A percentile compares a stretch with the other conserved stretches of the same genome.
Evolutionary conservation across 257 asterid species (phyloP).

Genomic region (Salvia splendens): DNA sequence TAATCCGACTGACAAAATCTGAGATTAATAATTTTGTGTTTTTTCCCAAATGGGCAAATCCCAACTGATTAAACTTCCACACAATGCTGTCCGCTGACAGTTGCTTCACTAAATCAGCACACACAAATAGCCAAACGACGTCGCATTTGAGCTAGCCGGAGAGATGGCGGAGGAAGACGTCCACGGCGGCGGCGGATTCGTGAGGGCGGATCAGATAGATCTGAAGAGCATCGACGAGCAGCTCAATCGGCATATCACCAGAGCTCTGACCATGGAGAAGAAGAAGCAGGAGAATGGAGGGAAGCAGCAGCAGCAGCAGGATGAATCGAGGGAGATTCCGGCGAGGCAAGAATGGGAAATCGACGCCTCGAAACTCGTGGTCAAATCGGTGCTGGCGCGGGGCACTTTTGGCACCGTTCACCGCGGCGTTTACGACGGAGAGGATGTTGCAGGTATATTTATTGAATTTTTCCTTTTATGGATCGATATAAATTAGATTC

Average conservation of each 20-base stretch:
- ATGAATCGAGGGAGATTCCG: conserved; percentile 50
- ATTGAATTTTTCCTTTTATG: not conserved
- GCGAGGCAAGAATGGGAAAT: conserved; percentile 74
- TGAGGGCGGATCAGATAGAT: conserved; percentile 83
- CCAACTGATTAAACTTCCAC: conserved; percentile 41
- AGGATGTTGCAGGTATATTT: conserved; percentile 71
- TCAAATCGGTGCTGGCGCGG: conserved; percentile 69
- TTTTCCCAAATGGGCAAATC: conserved; percentile 8
- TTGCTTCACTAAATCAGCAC: not conserved
- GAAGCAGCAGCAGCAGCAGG: conserved; percentile 19
- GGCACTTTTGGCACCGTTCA: conserved; percentile 85
- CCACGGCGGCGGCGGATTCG: conserved; percentile 39
- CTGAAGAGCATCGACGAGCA: conserved; percentile 78
- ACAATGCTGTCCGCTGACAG: conserved; percentile 19
- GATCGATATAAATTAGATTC: not conserved
- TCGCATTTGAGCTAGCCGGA: conserved; percentile 27
- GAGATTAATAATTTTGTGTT: conserved; percentile 3
- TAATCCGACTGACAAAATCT: conserved; percentile 29
- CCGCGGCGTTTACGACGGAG: conserved; percentile 75
- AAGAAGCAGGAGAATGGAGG: conserved; percentile 35
- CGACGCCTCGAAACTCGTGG: conserved; percentile 62
- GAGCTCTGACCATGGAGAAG: conserved; percentile 60
- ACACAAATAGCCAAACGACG: not conserved
- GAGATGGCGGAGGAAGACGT: conserved; percentile 35
- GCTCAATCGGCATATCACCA: conserved; percentile 61